phyloP scores from a whole-genome alignment of 306 rosid species.

The Gleditsia sinensis region DNA sequence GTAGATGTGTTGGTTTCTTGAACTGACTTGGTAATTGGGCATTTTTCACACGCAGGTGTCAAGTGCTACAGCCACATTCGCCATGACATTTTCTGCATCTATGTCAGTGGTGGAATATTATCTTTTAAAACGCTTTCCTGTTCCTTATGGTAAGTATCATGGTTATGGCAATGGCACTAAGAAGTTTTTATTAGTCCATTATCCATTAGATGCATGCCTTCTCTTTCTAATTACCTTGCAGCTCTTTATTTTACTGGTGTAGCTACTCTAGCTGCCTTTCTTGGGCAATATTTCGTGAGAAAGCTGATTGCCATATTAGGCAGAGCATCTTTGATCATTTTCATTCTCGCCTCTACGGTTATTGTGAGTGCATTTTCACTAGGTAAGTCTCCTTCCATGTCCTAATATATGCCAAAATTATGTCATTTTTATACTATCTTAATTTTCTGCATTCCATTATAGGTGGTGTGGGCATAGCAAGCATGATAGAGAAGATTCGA shows the following conservation, averaged over 20 bases:
- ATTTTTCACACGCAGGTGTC: slow-evolving; percentile 52
- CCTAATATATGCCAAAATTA: not conserved
- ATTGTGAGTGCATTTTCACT: slow-evolving; percentile 60
- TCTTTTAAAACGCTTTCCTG: slow-evolving; percentile 75
- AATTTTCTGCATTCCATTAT: not conserved
- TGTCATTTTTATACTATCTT: not conserved
- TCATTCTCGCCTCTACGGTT: slow-evolving; percentile 67
- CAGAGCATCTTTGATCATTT: slow-evolving; percentile 65
- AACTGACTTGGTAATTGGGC: no score
- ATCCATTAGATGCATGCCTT: no score
- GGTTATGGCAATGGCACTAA: no score
- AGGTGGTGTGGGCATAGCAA: slow-evolving; percentile 77
- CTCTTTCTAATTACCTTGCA: slow-evolving; percentile 39
- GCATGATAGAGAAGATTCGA: slow-evolving; percentile 53
- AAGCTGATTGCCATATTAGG: slow-evolving; percentile 59
- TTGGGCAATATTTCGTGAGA: slow-evolving; percentile 70
- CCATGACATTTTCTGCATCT: slow-evolving; percentile 80
- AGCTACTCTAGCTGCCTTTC: slow-evolving; percentile 69
- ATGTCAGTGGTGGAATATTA: slow-evolving; percentile 84
- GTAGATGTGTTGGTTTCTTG: no score
- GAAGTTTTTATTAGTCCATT: no score
- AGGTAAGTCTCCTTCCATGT: slow-evolving; percentile 39
- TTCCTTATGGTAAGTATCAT: slow-evolving; percentile 67
- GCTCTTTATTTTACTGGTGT: slow-evolving; percentile 63
- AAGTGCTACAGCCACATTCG: slow-evolving; percentile 81